Evolutionary conservation across 768 basidiomycete genomes (phyloP).

Genomic region (Lactifluus volemus): DNA sequence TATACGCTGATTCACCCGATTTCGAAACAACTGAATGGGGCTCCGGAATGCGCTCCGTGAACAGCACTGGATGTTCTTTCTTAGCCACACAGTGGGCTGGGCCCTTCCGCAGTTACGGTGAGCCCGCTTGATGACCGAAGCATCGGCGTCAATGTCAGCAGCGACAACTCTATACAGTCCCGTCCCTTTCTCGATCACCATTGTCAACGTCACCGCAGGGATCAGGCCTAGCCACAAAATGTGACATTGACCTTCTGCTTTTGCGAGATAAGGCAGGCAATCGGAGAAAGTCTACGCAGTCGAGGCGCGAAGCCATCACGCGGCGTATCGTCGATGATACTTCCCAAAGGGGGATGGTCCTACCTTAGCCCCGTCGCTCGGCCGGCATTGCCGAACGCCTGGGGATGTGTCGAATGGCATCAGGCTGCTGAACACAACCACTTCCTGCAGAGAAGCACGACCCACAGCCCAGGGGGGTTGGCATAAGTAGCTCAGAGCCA

Average conservation of each 20-base stretch:
- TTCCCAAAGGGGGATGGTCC: not conserved
- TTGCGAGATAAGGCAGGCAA: not conserved
- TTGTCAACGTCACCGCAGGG: not conserved
- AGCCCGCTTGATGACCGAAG: constrained; percentile 1
- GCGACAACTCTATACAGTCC: not conserved
- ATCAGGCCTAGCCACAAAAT: not conserved
- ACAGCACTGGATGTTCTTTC: not conserved
- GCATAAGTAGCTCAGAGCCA: constrained; percentile 3
- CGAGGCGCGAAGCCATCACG: not conserved
- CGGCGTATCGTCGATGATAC: not conserved
- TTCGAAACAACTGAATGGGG: not conserved
- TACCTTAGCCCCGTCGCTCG: not conserved
- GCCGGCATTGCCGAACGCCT: not conserved
- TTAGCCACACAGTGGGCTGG: not conserved
- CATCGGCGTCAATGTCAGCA: constrained; percentile 10
- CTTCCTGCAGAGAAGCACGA: not conserved
- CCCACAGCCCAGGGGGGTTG: not conserved
- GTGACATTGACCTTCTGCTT: not conserved
- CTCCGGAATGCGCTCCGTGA: not conserved
- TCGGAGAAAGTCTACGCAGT: not conserved
- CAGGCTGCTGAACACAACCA: not conserved
- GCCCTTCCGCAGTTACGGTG: not conserved
- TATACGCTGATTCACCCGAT: not conserved
- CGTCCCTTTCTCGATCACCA: not conserved
- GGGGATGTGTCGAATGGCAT: not conserved